These are phyloP conservation scores for Phellopilus nigrolimitatus DNA, from an alignment of 1,284 basidiomycete species.

Conservation along the genomic window DNA sequence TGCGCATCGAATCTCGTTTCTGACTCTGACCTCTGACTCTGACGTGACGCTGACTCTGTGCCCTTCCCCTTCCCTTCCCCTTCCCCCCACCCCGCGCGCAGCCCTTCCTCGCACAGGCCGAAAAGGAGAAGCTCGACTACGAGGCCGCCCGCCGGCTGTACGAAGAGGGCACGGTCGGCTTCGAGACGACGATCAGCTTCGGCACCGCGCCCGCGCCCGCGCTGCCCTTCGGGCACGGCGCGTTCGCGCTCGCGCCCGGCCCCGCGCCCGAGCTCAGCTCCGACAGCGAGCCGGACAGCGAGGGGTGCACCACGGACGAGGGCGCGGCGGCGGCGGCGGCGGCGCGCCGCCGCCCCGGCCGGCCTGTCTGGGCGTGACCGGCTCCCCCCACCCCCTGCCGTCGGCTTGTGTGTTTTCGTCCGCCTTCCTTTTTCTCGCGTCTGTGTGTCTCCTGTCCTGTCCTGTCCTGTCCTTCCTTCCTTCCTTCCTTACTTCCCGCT, in stretches of 20 bases:
- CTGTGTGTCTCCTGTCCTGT: too few relatives aligned
- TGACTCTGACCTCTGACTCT: too few relatives aligned
- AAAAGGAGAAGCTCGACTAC: constrained; percentile 90
- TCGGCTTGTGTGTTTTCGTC: background rate
- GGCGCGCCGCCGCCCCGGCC: constrained; percentile 17
- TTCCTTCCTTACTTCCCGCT: constrained; percentile 4
- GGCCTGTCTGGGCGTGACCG: constrained; percentile 23
- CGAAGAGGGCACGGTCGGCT: constrained; percentile 72
- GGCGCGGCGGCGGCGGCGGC: constrained; percentile 21
- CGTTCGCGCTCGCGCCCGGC: constrained; percentile 31
- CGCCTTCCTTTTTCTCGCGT: too few relatives aligned
- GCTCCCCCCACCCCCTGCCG: constrained; percentile 6
- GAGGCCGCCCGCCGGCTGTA: constrained; percentile 77
- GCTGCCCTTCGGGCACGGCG: constrained; percentile 41
- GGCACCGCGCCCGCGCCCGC: constrained; percentile 43
- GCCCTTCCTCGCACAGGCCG: constrained; percentile 88
- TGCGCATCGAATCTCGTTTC: too few relatives aligned
- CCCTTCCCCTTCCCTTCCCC: constrained; percentile 8
- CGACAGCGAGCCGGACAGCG: constrained; percentile 54
- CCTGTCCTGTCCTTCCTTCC: background rate
- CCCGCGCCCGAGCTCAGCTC: constrained; percentile 31
- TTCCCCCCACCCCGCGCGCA: constrained; percentile 28
- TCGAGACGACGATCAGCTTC: constrained; percentile 71
- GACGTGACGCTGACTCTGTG: constrained; percentile 14
- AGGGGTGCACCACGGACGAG: constrained; percentile 48